phyloP scores from a whole-genome alignment of 805 yeast genomes.

The Yamadazyma scolyti region DNA sequence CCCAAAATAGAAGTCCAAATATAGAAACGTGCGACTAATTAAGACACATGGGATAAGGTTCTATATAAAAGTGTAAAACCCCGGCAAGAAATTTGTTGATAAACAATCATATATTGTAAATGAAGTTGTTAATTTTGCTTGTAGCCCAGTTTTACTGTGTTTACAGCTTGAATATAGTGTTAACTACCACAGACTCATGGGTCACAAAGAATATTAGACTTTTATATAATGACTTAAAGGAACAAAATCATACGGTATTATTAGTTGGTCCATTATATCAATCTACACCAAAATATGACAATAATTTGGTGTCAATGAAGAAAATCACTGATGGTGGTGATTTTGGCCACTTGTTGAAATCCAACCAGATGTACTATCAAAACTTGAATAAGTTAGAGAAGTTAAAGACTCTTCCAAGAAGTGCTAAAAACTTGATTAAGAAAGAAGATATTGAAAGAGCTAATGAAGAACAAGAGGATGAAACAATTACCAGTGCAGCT shows the following conservation, averaged over 20 bases:
- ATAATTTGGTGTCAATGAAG: constrained; percentile 1
- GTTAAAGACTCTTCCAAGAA: constrained; percentile 4
- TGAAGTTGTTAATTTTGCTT: no score
- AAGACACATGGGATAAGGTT: no score
- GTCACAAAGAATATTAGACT: constrained; percentile 30
- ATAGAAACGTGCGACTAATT: no score
- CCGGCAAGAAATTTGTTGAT: no score
- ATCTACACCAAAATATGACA: constrained; percentile 1
- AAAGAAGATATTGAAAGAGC: constrained; percentile 4
- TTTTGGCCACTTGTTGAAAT: constrained; percentile 28
- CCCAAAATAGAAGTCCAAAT: no score
- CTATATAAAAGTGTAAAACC: no score
- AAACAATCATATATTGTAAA: no score
- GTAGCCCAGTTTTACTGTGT: no score
- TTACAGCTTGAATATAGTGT: constrained; percentile 22
- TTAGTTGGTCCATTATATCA: constrained; percentile 30
- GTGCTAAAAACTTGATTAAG: constrained; percentile 8
- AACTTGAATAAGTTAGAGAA: constrained; percentile 9
- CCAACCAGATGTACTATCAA: constrained; percentile 26
- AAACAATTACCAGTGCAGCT: no score
- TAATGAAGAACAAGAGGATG: constrained; percentile 5
- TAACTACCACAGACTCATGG: constrained; percentile 35
- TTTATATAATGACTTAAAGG: constrained; percentile 21
- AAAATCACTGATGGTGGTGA: constrained; percentile 27
- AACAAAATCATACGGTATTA: constrained; percentile 26